phyloP scores from a whole-genome alignment of 2,329 filamentous ascomycete genomes.

The Canariomyces notabilis region DNA sequence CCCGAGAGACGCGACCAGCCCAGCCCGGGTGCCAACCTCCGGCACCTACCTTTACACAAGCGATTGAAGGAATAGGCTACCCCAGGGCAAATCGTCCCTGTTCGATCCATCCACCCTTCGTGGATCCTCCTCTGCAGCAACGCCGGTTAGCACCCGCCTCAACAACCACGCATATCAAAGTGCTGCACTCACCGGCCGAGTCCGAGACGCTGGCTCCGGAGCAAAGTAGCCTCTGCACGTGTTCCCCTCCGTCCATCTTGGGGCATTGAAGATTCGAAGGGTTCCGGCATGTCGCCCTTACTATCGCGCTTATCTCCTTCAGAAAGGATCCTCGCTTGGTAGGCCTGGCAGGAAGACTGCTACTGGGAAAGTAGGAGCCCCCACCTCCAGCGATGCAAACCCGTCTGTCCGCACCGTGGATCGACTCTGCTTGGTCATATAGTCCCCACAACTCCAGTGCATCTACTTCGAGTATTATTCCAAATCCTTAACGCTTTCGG shows the following conservation, averaged over 20 bases:
- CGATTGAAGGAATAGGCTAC: neutral
- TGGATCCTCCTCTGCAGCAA: slow-evolving; percentile 35
- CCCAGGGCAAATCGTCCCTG: slow-evolving; percentile 17
- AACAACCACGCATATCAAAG: neutral
- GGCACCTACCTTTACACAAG: slow-evolving; percentile 1
- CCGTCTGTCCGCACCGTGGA: slow-evolving; percentile 21
- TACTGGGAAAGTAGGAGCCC: neutral
- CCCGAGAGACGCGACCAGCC: slow-evolving; percentile 48
- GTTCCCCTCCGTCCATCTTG: slow-evolving; percentile 17
- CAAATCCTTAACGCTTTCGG: neutral
- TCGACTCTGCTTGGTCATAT: neutral
- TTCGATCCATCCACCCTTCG: slow-evolving; percentile 22
- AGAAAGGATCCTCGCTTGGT: slow-evolving; percentile 43
- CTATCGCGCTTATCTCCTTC: slow-evolving; percentile 56
- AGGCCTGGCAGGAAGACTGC: slow-evolving; percentile 22
- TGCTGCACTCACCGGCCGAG: slow-evolving; percentile 38
- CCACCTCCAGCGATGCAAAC: slow-evolving; percentile 15
- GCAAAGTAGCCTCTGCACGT: slow-evolving; percentile 45
- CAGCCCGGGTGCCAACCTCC: slow-evolving; percentile 30
- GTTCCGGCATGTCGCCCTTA: slow-evolving; percentile 40
- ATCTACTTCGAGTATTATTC: neutral
- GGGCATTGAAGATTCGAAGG: slow-evolving; percentile 7
- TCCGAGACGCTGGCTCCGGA: slow-evolving; percentile 54
- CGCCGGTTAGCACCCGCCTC: neutral
- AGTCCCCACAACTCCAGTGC: neutral